Conservation (phyloP, 23 red algal genomes). For the Gracilaria vermiculophylla region DNA sequence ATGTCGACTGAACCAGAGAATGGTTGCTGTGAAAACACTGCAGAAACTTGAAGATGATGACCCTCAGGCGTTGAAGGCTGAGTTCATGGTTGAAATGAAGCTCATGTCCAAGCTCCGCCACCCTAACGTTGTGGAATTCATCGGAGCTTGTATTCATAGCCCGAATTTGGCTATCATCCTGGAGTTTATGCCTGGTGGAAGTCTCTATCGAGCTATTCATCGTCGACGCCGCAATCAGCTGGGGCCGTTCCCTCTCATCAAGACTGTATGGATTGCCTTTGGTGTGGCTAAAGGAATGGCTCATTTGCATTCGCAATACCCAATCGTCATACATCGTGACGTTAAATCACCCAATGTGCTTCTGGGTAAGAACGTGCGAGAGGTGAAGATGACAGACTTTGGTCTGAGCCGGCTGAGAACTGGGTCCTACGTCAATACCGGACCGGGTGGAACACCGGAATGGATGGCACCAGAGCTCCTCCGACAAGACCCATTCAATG, state of each 20-base stretch:
- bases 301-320: conserved; percentile 91
- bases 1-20: conserved; percentile 60
- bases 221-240: conserved; percentile 69
- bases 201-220: conserved; percentile 92
- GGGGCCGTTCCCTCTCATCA: conserved; percentile 81
- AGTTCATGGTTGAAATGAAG: conserved; percentile 98
- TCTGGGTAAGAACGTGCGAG: conserved; percentile 76
- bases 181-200: conserved; percentile 95
- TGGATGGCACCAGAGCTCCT: conserved; percentile 99
- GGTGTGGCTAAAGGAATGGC: conserved; percentile 94
- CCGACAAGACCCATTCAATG: conserved; percentile 87
- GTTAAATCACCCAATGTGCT: conserved; percentile 97
- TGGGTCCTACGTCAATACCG: conserved; percentile 85
- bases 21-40: conserved; percentile 97
- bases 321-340: conserved; percentile 92
- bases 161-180: conserved; percentile 91
- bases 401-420: conserved; percentile 83
- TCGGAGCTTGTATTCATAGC: conserved; percentile 85
- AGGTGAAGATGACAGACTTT: conserved; percentile 98
- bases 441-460: conserved; percentile 95
- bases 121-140: conserved; percentile 95
- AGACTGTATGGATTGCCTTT: conserved; percentile 89
- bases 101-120: conserved; percentile 92
- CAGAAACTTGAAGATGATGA: conserved; percentile 93
- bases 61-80: conserved; percentile 64